Evolutionary conservation across 2,329 filamentous ascomycete species (phyloP), one percentile per base, ranked within the genome.

Genomic region (Epichloe elymi): DNA sequence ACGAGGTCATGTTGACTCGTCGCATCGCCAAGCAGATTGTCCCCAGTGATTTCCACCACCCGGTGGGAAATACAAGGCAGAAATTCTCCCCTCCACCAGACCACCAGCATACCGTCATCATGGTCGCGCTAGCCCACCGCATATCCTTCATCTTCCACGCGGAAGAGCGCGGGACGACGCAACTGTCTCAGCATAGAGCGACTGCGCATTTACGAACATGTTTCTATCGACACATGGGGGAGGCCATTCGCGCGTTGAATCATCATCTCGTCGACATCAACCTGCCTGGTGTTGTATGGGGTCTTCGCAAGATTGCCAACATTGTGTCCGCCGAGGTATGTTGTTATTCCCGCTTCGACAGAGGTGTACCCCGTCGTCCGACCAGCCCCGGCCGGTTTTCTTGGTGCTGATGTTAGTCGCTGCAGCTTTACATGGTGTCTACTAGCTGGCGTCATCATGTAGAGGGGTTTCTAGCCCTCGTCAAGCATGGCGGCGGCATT

Each of bases 21-120:
- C 44, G 44, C 33, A 20, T 46, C 44, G 44, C 44, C 33, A 46
- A 46, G 44, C 44, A 46, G 44, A 46, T 46, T 15, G 44, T 46
- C 7, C 44, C 44, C 44, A 46, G 44, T 19, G 33, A 46, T 6
- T 46, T 46, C 15, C 44, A 46, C 44, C 23, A 23, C 12, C 44
- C 33, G 30, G 44, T 17, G 5, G 44, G 44, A 17, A 37, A 37
- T 11, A 46, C 44, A 10, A 37, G 14, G 17, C 33, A 46, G 44
- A 46, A 37, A n/a, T 46, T 37, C 44, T 46, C 33, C 5, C 44
- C 44, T 23, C 44, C 44, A 12, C 44, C 44, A 46, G 44, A 46
- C n/a, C 44, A 46, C 10, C 44, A 46, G 44, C 44, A 46, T 15
- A 36, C 44, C 33, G 12, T 46, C 30, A 46, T 46, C 44, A 46